Evolutionary conservation across 164 flowering plant species (phyloP).

Genomic region (Magnolia changhungtana): DNA sequence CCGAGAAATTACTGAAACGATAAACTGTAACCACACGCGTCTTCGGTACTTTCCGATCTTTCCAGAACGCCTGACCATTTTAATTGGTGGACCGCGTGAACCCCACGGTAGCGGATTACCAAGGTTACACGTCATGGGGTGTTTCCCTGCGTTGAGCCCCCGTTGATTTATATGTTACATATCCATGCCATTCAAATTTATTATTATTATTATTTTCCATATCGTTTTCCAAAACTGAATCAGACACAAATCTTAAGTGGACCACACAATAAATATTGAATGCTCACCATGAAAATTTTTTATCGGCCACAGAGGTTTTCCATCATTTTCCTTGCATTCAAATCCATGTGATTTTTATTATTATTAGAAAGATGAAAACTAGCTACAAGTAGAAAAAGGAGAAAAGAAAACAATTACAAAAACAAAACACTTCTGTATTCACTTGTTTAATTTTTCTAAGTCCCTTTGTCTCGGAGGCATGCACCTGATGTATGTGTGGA

Average conservation of each 20-base stretch:
- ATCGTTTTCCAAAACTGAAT: too few species aligned
- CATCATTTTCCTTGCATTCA: too few species aligned
- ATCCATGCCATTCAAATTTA: not conserved
- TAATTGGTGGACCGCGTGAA: not conserved
- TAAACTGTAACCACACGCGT: not conserved
- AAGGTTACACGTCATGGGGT: not conserved
- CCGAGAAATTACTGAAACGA: not conserved
- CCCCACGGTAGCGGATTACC: not conserved
- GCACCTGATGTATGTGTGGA: too few species aligned
- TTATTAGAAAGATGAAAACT: too few species aligned
- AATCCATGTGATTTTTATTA: too few species aligned
- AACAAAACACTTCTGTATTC: too few species aligned
- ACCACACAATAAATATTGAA: not conserved
- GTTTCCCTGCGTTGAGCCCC: not conserved
- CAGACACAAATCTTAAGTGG: not conserved
- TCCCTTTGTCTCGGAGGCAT: too few species aligned
- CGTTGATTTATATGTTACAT: not conserved
- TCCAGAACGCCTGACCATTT: not conserved
- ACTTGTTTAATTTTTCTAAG: too few species aligned
- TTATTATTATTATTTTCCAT: too few species aligned
- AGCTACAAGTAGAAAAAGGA: too few species aligned
- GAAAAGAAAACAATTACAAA: too few species aligned
- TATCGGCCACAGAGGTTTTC: too few species aligned
- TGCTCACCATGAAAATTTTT: not conserved
- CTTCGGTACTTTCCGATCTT: not conserved